Percentiles rank a stretch among this genome's conserved stretches.
phyloP scores from a whole-genome alignment of 495 filamentous ascomycete species.

The Zalerion maritima region DNA sequence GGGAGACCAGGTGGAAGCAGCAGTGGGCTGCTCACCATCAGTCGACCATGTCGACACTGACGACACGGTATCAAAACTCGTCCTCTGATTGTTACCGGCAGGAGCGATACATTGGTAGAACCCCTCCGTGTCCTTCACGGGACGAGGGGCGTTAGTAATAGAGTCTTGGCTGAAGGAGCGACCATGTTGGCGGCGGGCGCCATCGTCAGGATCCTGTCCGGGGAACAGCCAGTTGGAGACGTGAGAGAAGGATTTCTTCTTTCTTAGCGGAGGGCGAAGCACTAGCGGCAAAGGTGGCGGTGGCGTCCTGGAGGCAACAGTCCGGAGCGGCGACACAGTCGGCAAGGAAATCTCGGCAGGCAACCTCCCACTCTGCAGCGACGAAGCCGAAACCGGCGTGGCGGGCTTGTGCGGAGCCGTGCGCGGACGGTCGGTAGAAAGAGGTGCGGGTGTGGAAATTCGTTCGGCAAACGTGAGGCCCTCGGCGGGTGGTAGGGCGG shows the following conservation, averaged over 20 bases:
- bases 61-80: constrained; percentile 24
- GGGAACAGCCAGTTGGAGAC: constrained; percentile 42
- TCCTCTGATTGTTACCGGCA: constrained; percentile 12
- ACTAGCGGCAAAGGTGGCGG: constrained; percentile 38
- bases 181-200: constrained; percentile 12
- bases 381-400: constrained; percentile 13
- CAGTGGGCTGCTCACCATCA: constrained; percentile 21
- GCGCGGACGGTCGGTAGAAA: constrained; percentile 17
- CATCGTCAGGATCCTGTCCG: constrained; percentile 2
- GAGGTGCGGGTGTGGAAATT: constrained; percentile 18
- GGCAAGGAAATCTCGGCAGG: background rate
- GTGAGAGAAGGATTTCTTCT: constrained; percentile 43
- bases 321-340: background rate
- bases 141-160: constrained; percentile 32
- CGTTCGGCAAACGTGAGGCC: constrained; percentile 37
- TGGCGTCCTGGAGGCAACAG: constrained; percentile 11
- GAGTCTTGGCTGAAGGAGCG: constrained; percentile 24
- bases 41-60: constrained; percentile 27
- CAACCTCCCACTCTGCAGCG: constrained; percentile 6
- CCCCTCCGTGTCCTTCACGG: constrained; percentile 30
- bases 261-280: constrained; percentile 32
- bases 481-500: constrained; percentile 28
- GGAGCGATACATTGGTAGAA: constrained; percentile 38
- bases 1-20: constrained; percentile 29
- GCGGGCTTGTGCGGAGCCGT: constrained; percentile 16